These are phyloP conservation scores for Melastoma candidum DNA, from an alignment of 441 rosid species.

Conservation along the genomic window DNA sequence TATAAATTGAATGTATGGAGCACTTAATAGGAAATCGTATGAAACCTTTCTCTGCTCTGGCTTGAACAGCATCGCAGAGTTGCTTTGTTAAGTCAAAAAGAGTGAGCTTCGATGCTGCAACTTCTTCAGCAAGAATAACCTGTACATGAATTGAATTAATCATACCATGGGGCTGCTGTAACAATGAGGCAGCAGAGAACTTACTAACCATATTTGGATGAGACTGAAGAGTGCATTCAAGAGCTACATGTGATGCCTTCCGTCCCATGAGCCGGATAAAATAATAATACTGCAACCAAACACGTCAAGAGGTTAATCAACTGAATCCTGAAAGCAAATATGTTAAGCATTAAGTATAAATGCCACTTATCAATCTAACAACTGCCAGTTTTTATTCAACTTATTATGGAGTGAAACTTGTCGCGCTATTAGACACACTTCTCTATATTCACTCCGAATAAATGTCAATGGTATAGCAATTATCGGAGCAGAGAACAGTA, in stretches of 20 bases:
- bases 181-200: slow-evolving; percentile 1
- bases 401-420: too few relatives aligned
- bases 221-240: slow-evolving; percentile 97
- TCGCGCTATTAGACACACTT: too few relatives aligned
- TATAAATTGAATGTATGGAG: slow-evolving; percentile 7
- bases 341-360: too few relatives aligned
- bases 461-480: too few relatives aligned
- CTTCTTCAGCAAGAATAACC: slow-evolving; percentile 97
- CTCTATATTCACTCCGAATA: too few relatives aligned
- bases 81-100: slow-evolving; percentile 81
- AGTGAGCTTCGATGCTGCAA: slow-evolving; percentile 95
- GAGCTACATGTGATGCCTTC: slow-evolving; percentile 96
- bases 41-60: slow-evolving; percentile 82
- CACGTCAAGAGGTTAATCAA: too few relatives aligned
- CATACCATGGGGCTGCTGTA: neutral
- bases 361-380: too few relatives aligned
- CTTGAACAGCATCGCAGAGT: slow-evolving; percentile 95
- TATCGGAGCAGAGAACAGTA: too few relatives aligned
- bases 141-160: slow-evolving; percentile 14
- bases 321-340: too few relatives aligned
- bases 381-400: too few relatives aligned
- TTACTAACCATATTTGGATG: slow-evolving; percentile 90
- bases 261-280: slow-evolving; percentile 98
- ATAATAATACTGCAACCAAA: slow-evolving; percentile 68
- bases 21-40: neutral